Conservation (phyloP, 345 rosid species). For the Eucalyptus urophylla region DNA sequence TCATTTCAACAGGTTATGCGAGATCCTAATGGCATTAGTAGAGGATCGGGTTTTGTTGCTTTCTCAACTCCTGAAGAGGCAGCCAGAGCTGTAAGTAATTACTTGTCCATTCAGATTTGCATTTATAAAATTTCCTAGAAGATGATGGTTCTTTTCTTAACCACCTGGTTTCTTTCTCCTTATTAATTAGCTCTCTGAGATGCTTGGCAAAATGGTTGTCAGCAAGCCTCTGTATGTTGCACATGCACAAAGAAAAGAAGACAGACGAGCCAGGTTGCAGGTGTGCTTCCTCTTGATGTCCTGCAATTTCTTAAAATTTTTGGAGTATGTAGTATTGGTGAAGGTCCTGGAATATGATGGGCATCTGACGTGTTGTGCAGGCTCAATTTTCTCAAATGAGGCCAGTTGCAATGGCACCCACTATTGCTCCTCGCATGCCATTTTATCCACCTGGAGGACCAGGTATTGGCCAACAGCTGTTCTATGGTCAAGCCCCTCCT, state of each 20-base stretch:
- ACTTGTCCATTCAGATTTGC: neutral
- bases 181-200: slow-evolving; percentile 45
- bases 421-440: slow-evolving; percentile 75
- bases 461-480: slow-evolving; percentile 69
- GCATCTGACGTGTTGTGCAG: slow-evolving; percentile 9
- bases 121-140: neutral
- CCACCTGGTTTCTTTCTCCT: neutral
- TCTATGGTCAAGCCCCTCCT: slow-evolving; percentile 87
- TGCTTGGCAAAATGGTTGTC: slow-evolving; percentile 88
- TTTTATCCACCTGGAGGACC: slow-evolving; percentile 78
- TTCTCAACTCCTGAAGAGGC: slow-evolving; percentile 81
- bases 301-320: neutral
- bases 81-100: slow-evolving; percentile 60
- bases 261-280: slow-evolving; percentile 91
- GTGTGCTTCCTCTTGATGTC: slow-evolving; percentile 8
- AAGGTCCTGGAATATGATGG: neutral
- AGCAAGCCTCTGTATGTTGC: slow-evolving; percentile 94
- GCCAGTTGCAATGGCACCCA: slow-evolving; percentile 63
- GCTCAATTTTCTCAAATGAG: slow-evolving; percentile 91
- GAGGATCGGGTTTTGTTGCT: slow-evolving; percentile 79
- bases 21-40: slow-evolving; percentile 65
- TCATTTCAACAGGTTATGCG: slow-evolving; percentile 53
- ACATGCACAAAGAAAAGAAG: slow-evolving; percentile 90
- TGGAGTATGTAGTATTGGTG: neutral
- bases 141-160: neutral